A percentile compares a stretch with the other conserved stretches of the same genome.
phyloP scores from a whole-genome alignment of 2,329 filamentous ascomycete genomes.

The Aspergillus sp. region DNA sequence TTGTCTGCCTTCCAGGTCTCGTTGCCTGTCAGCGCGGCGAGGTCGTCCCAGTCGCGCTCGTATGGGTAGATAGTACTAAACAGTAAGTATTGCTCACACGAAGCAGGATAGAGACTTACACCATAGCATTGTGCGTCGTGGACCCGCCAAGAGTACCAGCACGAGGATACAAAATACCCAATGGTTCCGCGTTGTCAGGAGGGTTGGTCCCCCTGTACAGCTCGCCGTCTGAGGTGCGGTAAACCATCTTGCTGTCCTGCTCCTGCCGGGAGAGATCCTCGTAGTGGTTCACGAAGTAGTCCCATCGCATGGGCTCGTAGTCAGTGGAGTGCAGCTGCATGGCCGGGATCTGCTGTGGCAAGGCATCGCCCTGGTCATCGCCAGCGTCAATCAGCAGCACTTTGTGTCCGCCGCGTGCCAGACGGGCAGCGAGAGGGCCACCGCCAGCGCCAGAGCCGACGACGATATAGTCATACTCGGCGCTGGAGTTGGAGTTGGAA shows the following conservation, averaged over 20 bases:
- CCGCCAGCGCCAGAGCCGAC: conserved; percentile 41
- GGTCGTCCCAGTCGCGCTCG: conserved; percentile 59
- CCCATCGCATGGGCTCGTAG: conserved; percentile 31
- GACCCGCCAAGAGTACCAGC: conserved; percentile 59
- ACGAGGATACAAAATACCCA: conserved; percentile 60
- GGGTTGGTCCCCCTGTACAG: conserved; percentile 56
- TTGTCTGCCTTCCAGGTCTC: conserved; percentile 56
- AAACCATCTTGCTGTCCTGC: conserved; percentile 40
- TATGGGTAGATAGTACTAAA: conserved; percentile 54
- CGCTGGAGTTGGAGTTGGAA: neutral
- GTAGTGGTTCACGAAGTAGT: conserved; percentile 39
- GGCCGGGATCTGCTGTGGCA: conserved; percentile 30
- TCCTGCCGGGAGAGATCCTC: conserved; percentile 27
- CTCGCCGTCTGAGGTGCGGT: conserved; percentile 46
- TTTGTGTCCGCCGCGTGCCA: conserved; percentile 36
- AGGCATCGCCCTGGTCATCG: conserved; percentile 32
- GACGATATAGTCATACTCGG: conserved; percentile 40
- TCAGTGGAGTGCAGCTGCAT: conserved; percentile 28
- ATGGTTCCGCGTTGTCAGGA: conserved; percentile 51
- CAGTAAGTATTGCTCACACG: neutral
- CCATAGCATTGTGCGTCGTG: conserved; percentile 61
- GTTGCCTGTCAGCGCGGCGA: conserved; percentile 61
- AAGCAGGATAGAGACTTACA: conserved; percentile 27
- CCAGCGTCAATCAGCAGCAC: conserved; percentile 39
- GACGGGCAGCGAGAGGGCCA: conserved; percentile 35